phyloP scores from a whole-genome alignment of 2,329 filamentous ascomycete genomes.

The Talaromyces piceae region DNA sequence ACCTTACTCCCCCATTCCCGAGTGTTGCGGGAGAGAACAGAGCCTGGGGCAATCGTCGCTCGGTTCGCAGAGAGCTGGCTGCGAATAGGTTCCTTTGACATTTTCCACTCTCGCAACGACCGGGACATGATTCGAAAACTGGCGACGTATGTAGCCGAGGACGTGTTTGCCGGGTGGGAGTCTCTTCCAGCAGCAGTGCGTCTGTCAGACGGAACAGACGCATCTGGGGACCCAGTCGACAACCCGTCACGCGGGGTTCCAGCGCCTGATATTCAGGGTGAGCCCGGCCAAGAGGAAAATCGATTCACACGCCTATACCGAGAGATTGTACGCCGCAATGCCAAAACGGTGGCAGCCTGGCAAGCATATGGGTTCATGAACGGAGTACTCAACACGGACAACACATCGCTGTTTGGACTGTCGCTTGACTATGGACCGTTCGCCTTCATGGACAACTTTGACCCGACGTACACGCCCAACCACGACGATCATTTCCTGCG shows the following conservation, averaged over 20 bases:
- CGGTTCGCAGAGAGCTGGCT: conserved; percentile 90
- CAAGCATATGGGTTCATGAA: conserved; percentile 99
- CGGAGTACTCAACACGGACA: conserved; percentile 94
- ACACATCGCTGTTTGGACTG: conserved; percentile 82
- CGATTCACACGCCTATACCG: conserved; percentile 81
- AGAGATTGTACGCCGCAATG: conserved; percentile 78
- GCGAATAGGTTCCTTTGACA: conserved; percentile 89
- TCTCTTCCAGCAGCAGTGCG: conserved; percentile 58
- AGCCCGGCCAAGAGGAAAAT: conserved; percentile 65
- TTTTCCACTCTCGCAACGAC: conserved; percentile 77
- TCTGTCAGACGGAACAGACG: conserved; percentile 34
- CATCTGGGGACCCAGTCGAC: conserved; percentile 20
- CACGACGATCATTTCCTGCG: conserved; percentile 84
- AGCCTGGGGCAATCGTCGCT: conserved; percentile 87
- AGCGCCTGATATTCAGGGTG: conserved; percentile 57
- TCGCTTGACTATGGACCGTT: conserved; percentile 95
- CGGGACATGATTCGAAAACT: conserved; percentile 64
- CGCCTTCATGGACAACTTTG: conserved; percentile 95
- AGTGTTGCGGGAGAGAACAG: conserved; percentile 70
- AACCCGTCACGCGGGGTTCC: conserved; percentile 48
- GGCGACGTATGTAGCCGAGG: conserved; percentile 75
- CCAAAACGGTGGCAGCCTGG: conserved; percentile 82
- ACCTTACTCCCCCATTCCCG: conserved; percentile 65
- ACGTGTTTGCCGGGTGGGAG: conserved; percentile 84
- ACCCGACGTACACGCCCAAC: conserved; percentile 90